Evolutionary conservation across 2,329 filamentous ascomycete species (phyloP).

Genomic region (Coniella vitis): DNA sequence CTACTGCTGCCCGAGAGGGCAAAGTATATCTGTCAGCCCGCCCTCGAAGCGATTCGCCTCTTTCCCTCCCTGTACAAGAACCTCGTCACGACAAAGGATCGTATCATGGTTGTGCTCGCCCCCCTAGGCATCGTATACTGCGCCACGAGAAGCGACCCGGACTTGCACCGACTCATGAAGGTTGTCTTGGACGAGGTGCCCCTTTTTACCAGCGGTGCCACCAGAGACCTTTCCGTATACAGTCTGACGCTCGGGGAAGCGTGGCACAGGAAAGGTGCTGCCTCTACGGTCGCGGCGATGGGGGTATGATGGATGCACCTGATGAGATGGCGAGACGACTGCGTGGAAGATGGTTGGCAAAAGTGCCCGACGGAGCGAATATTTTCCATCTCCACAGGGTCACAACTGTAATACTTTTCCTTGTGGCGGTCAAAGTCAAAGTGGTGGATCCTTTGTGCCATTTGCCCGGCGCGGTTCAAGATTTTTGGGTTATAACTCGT

Average conservation of each 20-base stretch:
- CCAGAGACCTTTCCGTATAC: constrained; percentile 9
- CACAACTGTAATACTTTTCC: no score
- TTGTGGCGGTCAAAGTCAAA: no score
- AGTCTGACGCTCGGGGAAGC: neutral
- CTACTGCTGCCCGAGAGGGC: constrained; percentile 12
- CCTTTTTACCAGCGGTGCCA: constrained; percentile 8
- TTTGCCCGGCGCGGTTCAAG: no score
- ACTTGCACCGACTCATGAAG: constrained; percentile 14
- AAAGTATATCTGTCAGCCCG: constrained; percentile 13
- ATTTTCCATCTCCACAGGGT: no score
- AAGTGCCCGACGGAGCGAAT: no score
- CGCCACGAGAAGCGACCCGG: constrained; percentile 6
- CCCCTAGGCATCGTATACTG: constrained; percentile 16
- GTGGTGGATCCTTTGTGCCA: no score
- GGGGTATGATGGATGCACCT: no score
- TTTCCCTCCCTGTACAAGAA: constrained; percentile 17
- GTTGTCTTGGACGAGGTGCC: constrained; percentile 15
- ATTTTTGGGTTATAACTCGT: no score
- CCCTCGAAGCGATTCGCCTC: constrained; percentile 15
- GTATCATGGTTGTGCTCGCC: constrained; percentile 16
- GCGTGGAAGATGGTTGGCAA: no score
- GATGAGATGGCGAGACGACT: no score
- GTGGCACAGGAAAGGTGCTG: no score
- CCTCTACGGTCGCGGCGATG: no score
- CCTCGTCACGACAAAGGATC: constrained; percentile 13